Base-by-base conservation (phyloP, 345 rosid genomes). In the Durio zibethinus region DNA sequence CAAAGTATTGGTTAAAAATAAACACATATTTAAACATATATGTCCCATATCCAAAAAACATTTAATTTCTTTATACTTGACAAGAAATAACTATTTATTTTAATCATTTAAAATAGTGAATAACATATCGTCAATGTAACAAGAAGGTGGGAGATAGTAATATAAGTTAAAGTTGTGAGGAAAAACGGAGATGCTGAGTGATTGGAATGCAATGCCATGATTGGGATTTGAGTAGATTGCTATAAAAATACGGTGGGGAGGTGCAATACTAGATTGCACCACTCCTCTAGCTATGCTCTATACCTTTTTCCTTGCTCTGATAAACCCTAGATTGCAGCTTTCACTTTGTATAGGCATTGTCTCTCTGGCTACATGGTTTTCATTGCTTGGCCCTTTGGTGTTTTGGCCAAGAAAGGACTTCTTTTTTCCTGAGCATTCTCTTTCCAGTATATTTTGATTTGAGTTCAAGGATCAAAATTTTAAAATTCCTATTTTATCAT, bases 221-320 rank as follows among this genome's bases (percentile, higher is more conserved):
- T 67, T 47, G 76, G 89, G 90, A 78, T 74, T 74, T 8, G 77
- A 60, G 76, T 93, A 91, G 67, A 81, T 82, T 23, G 96, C 89
- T 0, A 94, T 92, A 77, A 60, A 81, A 70, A 95, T 93, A 79
- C 92, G 91, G 69, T 90, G 74, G 27, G 96, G 84, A 21, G 94
- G n/a, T n/a, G 98, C 72, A 95, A 77, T 54, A 88, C 96, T 97
- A 2, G 98, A 89, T 65, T 83, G 84, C 29, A 86, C 93, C 38
- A 91, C 87, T 29, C 99, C 99, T 82, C 87, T 89, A 14, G 94
- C 97, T 16, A 94, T 94, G 82, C 93, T 88, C 91, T 94, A 95
- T 0, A 98, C 99, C 94, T 93, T 87, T 77, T 93, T 95, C 15
- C 99, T 97, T 0, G 98, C 96, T 77, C 98, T 95, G n/a, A 95